Conservation (phyloP, 2,329 filamentous ascomycete genomes). For the Cryoendolithus antarcticus region DNA sequence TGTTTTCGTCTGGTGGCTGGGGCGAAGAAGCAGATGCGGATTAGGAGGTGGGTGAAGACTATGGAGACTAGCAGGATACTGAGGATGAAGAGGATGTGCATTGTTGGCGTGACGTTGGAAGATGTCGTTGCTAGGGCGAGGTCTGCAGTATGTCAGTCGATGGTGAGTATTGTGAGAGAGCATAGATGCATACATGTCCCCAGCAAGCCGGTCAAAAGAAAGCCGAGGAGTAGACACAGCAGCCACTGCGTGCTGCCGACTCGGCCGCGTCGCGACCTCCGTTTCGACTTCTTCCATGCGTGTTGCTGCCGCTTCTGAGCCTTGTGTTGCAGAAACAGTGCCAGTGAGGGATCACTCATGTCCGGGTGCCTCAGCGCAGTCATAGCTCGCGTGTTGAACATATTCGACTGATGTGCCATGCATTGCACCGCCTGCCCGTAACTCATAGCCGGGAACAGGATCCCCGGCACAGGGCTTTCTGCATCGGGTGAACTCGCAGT, state of each 20-base stretch:
- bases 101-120: conserved; percentile 52
- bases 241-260: conserved; percentile 3
- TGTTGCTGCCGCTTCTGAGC: conserved; percentile 9
- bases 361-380: conserved; percentile 20
- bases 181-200: conserved; percentile 19
- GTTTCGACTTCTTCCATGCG: conserved; percentile 9
- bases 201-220: conserved; percentile 18
- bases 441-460: conserved; percentile 11
- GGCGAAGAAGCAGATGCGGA: conserved; percentile 56
- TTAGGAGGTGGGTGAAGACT: conserved; percentile 68
- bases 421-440: conserved; percentile 11
- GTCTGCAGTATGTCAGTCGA: conserved; percentile 38
- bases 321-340: conserved; percentile 17
- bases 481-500: neutral
- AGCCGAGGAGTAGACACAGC: conserved; percentile 14
- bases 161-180: neutral
- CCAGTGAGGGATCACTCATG: conserved; percentile 16
- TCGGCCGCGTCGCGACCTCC: neutral
- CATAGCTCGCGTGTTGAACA: conserved; percentile 17
- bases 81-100: conserved; percentile 69
- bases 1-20: conserved; percentile 7
- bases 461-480: conserved; percentile 2
- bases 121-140: conserved; percentile 58
- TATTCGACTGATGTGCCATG: conserved; percentile 14
- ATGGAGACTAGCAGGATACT: conserved; percentile 61